Percentiles rank a stretch among this genome's conserved stretches.
These are phyloP conservation scores for Sporothrix protearum DNA, from an alignment of 2,329 filamentous ascomycete genomes.

Conservation along the genomic window DNA sequence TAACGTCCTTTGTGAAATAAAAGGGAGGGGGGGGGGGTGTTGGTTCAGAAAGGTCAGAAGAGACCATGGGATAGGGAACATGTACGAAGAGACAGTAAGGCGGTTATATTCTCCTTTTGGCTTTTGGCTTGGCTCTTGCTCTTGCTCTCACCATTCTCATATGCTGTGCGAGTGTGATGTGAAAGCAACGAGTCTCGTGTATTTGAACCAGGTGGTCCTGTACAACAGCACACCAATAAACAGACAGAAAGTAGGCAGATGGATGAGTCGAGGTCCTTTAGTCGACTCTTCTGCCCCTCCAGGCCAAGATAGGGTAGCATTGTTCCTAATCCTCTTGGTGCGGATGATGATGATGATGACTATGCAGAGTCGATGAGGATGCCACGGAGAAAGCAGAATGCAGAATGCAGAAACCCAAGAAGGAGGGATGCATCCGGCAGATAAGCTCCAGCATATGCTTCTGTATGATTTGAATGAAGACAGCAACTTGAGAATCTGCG, in stretches of 20 bases:
- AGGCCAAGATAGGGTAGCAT: neutral
- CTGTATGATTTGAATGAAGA: neutral
- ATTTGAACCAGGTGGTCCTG: neutral
- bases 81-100: no score
- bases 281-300: neutral
- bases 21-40: neutral
- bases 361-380: neutral
- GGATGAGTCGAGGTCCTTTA: neutral
- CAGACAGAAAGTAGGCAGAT: neutral
- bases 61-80: neutral
- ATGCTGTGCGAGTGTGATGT: conserved; percentile 21
- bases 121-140: neutral
- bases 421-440: neutral
- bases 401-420: neutral
- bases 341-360: neutral
- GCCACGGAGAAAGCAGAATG: no score
- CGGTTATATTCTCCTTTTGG: conserved; percentile 1
- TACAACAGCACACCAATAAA: neutral
- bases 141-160: no score
- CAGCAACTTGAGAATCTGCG: no score
- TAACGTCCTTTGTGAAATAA: neutral
- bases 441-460: neutral
- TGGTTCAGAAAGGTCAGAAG: neutral
- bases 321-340: neutral
- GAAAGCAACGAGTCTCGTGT: neutral